Evolutionary conservation across 495 filamentous ascomycete genomes (phyloP), one percentile per base, ranked within the genome.

Genomic region (Lasiosphaeria hispida): DNA sequence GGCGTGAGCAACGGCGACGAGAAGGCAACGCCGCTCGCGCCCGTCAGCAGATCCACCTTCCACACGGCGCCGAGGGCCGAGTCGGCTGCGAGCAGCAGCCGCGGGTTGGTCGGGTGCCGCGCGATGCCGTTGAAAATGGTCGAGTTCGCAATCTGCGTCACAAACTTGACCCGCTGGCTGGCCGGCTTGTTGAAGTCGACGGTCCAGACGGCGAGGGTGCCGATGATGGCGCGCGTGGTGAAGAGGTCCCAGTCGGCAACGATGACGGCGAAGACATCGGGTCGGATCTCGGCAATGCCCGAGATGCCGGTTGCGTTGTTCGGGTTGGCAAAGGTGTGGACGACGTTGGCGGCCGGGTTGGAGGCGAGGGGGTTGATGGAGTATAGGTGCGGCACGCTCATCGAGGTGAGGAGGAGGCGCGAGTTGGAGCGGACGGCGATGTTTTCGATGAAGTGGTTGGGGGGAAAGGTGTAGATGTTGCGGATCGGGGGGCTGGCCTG

Each of bases 361-460:
- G 63, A 8, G 55, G 71, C 55, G 10, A 55, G 67, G 6, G 65
- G 72, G 55, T 57, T 59, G 23, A 69, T 48, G 54, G 43, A 54
- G 44, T 10, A 57, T 9, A 74, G 66, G 7, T 70, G 62, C 10
- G 54, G 42, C 35, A 48, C 42, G 44, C 54, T 57, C 53, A 55
- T 55, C 3, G 54, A 48, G 33, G 75, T 80, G 23, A 77, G 53
- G 18, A 81, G 69, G 0, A 81, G 63, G 30, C 74, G 53, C 48
- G 76, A 72, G 60, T 81, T 77, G 3, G 73, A 62, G 9, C 76
- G 76, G 36, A 78, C 66, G 17, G 69, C 70, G 42, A 77, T 67
- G 63, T 79, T 80, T 42, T 80, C 77, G 53, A 78, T 57, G 48
- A 63, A 63, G 51, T 41, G 44, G 48, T 63, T 63, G n/a, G 30